These are phyloP conservation scores for Irpex sp. DNA, from an alignment of 1,284 basidiomycete genomes.

Conservation along the genomic window DNA sequence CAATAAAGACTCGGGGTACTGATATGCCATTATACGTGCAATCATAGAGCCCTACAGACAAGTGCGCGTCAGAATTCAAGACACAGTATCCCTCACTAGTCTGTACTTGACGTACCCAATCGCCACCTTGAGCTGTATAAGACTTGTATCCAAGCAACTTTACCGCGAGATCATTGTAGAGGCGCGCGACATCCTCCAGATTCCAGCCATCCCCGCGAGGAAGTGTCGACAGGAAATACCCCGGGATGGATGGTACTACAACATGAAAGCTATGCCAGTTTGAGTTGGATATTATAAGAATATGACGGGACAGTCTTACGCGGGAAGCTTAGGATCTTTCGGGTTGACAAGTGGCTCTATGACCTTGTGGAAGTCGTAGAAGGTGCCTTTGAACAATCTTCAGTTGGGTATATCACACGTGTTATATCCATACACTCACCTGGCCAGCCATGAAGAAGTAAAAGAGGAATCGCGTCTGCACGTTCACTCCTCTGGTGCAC, in stretches of 20 bases:
- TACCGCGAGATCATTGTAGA: slow-evolving; percentile 15
- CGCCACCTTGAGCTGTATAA: slow-evolving; percentile 15
- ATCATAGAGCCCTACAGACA: neutral
- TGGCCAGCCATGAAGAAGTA: slow-evolving; percentile 16
- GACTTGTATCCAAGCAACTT: slow-evolving; percentile 13
- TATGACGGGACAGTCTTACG: neutral
- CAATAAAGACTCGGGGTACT: neutral
- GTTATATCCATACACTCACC: slow-evolving; percentile 3
- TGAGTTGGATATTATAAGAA: neutral
- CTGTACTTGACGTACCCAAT: slow-evolving; percentile 3
- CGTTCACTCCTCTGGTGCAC: slow-evolving; percentile 11
- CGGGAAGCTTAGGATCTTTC: slow-evolving; percentile 11
- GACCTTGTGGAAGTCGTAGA: slow-evolving; percentile 16
- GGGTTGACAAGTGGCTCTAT: slow-evolving; percentile 12
- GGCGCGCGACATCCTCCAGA: slow-evolving; percentile 15
- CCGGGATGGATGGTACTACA: slow-evolving; percentile 17
- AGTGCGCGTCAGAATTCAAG: neutral
- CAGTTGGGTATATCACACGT: neutral
- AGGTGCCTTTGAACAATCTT: slow-evolving; percentile 5
- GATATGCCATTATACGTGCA: neutral
- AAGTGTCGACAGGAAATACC: slow-evolving; percentile 16
- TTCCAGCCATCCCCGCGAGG: slow-evolving; percentile 12
- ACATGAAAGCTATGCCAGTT: slow-evolving; percentile 13
- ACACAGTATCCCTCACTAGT: too few relatives aligned
- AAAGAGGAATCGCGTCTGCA: slow-evolving; percentile 13